Evolutionary conservation across 352 stramenopile species (phyloP).

Genomic region (Saprolegnia parasitica): DNA sequence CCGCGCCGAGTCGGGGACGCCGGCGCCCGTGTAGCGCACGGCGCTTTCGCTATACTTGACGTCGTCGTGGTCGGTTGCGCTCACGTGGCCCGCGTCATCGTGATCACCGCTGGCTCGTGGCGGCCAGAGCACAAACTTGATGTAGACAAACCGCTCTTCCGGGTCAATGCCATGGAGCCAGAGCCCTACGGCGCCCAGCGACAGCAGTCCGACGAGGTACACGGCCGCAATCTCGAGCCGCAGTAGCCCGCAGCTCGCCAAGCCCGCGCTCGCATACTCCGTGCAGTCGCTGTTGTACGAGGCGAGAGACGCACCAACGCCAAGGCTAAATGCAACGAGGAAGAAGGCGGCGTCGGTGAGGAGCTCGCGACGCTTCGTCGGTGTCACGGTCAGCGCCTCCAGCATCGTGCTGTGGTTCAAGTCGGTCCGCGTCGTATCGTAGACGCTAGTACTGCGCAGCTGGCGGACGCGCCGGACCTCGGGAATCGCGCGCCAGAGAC

Average conservation of each 20-base stretch:
- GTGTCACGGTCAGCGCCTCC: constrained; percentile 2
- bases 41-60: constrained; percentile 4
- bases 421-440: neutral
- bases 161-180: constrained; percentile 10
- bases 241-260: neutral
- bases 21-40: constrained; percentile 5
- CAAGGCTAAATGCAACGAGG: neutral
- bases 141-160: constrained; percentile 7
- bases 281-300: constrained; percentile 2
- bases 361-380: neutral
- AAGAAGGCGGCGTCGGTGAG: neutral
- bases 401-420: constrained; percentile 1
- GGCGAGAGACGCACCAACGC: neutral
- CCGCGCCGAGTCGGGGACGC: constrained; percentile 3
- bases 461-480: neutral
- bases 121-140: constrained; percentile 7
- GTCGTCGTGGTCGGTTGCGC: neutral
- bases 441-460: constrained; percentile 1
- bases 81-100: neutral
- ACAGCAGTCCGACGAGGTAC: neutral
- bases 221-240: neutral
- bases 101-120: neutral
- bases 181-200: neutral
- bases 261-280: neutral
- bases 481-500: neutral